Evolutionary conservation across 2,329 filamentous ascomycete genomes (phyloP).

Genomic region (Colletotrichum sidae): DNA sequence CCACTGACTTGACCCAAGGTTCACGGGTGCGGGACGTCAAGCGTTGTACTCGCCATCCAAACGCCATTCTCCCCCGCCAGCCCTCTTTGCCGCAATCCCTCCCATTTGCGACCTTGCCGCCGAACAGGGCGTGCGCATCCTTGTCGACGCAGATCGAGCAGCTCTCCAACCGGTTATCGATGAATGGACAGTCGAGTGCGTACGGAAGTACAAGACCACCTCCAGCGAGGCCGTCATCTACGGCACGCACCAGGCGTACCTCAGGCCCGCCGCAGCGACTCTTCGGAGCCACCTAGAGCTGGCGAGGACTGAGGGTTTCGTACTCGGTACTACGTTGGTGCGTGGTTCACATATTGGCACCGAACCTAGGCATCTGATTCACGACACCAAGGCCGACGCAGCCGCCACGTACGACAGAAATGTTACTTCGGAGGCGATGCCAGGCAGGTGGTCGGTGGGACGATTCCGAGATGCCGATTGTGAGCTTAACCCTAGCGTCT

Average conservation of each 20-base stretch:
- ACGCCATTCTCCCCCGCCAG: constrained; percentile 70
- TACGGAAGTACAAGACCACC: constrained; percentile 78
- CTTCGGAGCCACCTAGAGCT: constrained; percentile 69
- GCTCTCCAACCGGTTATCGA: constrained; percentile 84
- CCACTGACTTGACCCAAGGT: constrained; percentile 54
- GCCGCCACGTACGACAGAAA: constrained; percentile 78
- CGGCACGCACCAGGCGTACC: constrained; percentile 83
- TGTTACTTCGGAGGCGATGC: constrained; percentile 74
- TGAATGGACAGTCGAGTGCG: constrained; percentile 81
- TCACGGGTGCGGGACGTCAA: constrained; percentile 84
- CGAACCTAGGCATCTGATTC: constrained; percentile 77
- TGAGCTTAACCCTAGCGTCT: constrained; percentile 79
- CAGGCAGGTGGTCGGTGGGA: constrained; percentile 48
- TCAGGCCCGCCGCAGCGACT: constrained; percentile 70
- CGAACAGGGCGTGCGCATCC: constrained; percentile 75
- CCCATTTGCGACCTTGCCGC: constrained; percentile 80
- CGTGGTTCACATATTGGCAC: constrained; percentile 79
- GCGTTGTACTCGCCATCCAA: constrained; percentile 75
- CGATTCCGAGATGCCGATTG: constrained; percentile 62
- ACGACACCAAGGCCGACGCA: constrained; percentile 78
- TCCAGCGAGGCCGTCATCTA: constrained; percentile 77
- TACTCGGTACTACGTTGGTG: constrained; percentile 80
- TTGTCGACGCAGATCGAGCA: constrained; percentile 90
- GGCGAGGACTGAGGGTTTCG: constrained; percentile 71
- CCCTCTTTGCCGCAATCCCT: constrained; percentile 77